Conservation (phyloP, 441 rosid species). For the Melastoma candidum region DNA sequence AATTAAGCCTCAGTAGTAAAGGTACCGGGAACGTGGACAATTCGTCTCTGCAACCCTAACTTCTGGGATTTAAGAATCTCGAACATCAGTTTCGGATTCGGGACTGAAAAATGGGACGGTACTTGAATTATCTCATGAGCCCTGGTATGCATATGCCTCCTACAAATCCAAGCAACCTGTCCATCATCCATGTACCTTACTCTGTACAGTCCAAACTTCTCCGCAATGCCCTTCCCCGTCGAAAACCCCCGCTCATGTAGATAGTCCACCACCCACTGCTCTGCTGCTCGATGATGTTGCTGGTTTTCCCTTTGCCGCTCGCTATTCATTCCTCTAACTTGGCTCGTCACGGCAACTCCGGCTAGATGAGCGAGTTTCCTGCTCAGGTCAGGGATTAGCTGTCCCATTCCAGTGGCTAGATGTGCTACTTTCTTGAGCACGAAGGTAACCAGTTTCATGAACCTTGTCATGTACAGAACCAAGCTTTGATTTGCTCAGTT, state of each 20-base stretch:
- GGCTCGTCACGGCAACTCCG: conserved; percentile 56
- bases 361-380: conserved; percentile 65
- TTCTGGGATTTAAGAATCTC: too few species aligned
- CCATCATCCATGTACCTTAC: conserved; percentile 82
- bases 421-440: conserved; percentile 92
- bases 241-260: conserved; percentile 72
- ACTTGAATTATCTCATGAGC: conserved; percentile 73
- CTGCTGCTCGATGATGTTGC: conserved; percentile 70
- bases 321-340: conserved; percentile 29
- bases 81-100: too few species aligned
- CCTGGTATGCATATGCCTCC: conserved; percentile 71
- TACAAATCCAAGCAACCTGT: conserved; percentile 87
- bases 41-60: too few species aligned
- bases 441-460: conserved; percentile 80
- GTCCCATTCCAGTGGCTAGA: conserved; percentile 88
- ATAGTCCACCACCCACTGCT: conserved; percentile 87
- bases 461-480: conserved; percentile 81
- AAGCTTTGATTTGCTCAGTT: conserved; percentile 52
- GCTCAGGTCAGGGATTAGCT: conserved; percentile 89
- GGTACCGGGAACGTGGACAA: too few species aligned
- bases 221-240: conserved; percentile 75
- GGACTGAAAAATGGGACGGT: conserved; percentile 18
- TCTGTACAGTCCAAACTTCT: conserved; percentile 88
- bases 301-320: conserved; percentile 38
- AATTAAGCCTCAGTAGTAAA: too few species aligned